Base-by-base conservation (phyloP, 192 early-diverging fungal genomes). In the Coemansia sp. region DNA sequence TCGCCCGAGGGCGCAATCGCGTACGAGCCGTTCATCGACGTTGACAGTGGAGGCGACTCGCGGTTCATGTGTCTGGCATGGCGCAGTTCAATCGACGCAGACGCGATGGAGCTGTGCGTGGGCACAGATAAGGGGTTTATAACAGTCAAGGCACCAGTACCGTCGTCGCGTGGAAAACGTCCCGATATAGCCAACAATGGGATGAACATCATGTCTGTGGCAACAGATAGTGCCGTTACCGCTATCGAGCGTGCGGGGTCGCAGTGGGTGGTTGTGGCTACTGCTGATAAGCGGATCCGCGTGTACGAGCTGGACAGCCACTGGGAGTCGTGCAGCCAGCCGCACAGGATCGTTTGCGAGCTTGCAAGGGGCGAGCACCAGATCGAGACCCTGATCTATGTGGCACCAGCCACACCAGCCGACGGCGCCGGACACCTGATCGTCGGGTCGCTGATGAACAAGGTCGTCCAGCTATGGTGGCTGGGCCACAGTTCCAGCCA, bases 1-100 rank as follows among this genome's bases (percentile, higher is more conserved):
- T 64, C 65, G 0, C 38, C 62, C 30, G 75, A 78, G 44, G 66
- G 62, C 25, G 66, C 75, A 6, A 72, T 78, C 40, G 65, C 61
- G 33, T 72, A 78, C 37, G 75, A 78, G 62, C 75, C 75, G 31
- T 72, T 78, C 20, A 54, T 78, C 65, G 68, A 72, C 28, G 66
- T 78, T 13, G 75, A 78, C 55, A 72, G 69, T 50, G 65, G 69
- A 19, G 75, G 66, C 48, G 75, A 78, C 45, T 63, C 75, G 17
- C 61, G 58, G 13, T 78, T 72, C 40, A 78, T 59, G 13, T 59
- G 69, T 40, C 20, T 78, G 65, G 69, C 75, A 6, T 78, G 75
- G 75, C 61, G 75, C 42, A 53, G 17, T 15, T 27, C 61, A 48
- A 62, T 70, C 8, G 57, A 55, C 11, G 58, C 63, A 25, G 54